Evolutionary conservation across 768 basidiomycete species (phyloP), one percentile per base, ranked within the genome.

Genomic region (Suillus decipiens): DNA sequence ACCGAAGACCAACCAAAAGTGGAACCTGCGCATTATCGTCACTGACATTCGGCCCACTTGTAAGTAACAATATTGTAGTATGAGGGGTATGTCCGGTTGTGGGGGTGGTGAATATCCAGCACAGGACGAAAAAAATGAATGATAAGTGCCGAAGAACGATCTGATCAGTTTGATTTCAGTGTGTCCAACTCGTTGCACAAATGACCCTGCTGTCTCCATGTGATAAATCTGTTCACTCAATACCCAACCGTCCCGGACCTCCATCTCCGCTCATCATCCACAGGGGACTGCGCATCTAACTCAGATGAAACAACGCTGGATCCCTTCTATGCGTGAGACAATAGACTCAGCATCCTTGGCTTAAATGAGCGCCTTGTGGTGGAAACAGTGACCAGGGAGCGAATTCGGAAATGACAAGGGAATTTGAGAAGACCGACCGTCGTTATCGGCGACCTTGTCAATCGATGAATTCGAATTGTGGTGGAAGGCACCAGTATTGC

Each of bases 101-200:
- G 5, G 22, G 36, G 34, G 37, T 34, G 60, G 12, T 34, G 60
- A 48, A n/a, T 28, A 62, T 82, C 84, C 83, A 42, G 86, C 79
- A 31, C 8, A 87, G 88, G 71, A 89, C 87, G 66, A 90, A 28
- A 89, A 74, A 86, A 87, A 17, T n/a, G 89, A 5, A 88, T 73
- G 47, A 89, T 72, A 1, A 88, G 76, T 1, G 74, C 73, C 2
- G 87, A 87, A 2, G 72, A 65, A 6, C 31, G 11, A 70, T 85
- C 50, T 53, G 31, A 24, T 34, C 33, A n/a, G n/a, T 54, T 37
- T 36, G 17, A 57, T 17, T 57, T 39, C 6, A 36, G 53, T 28
- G 28, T 24, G 24, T 41, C 34, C 22, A 19, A 17, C 10, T 28
- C 22, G 37, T 57, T 28, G 24, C 37, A 6, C 10, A 24, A 19